Evolutionary conservation across 2,329 filamentous ascomycete genomes (phyloP), one percentile per base, ranked within the genome.

Genomic region (Madurella mycetomatis): DNA sequence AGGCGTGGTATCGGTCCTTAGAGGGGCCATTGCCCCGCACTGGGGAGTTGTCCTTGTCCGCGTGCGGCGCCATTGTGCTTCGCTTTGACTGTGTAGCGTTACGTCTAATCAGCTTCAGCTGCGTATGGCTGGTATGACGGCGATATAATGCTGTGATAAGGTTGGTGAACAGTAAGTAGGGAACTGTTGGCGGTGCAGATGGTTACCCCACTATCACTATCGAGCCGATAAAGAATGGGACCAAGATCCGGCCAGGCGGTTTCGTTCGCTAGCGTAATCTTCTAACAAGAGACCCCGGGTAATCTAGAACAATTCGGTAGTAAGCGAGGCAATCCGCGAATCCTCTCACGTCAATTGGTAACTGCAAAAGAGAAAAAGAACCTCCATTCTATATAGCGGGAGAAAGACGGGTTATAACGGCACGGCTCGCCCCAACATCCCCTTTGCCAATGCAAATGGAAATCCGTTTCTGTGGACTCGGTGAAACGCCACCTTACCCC

Each of bases 1-100:
- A 71, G 52, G 90, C 81, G 75, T 96, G 94, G 76, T 80, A 83
- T 62, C 75, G 52, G 55, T 51, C 55, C 31, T 49, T 55, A 46
- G 34, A 5, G 13, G 30, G 8, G 25, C 17, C 16, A 41, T 13
- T 49, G 53, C 12, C 47, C 15, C 45, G 42, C 32, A 19, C 40
- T 16, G 52, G 46, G 45, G 65, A 64, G 65, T 65, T 69, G 65
- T 81, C 72, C 66, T 61, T 65, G 60, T 69, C 64, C 55, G 81
- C 80, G 76, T 83, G 81, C 62, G 82, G 80, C 63, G 82, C 78
- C 82, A 85, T 54, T 71, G 63, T 58, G 42, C 46, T 54, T 32
- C 41, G 9, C n/a, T 18, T 25, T 37, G 40, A 37, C 32, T 37
- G 46, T 25, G 25, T 25, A 25, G 25, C 25, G 25, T 25, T 25